Base-by-base conservation (phyloP, 2,329 filamentous ascomycete species). In the Neurospora crassa region DNA sequence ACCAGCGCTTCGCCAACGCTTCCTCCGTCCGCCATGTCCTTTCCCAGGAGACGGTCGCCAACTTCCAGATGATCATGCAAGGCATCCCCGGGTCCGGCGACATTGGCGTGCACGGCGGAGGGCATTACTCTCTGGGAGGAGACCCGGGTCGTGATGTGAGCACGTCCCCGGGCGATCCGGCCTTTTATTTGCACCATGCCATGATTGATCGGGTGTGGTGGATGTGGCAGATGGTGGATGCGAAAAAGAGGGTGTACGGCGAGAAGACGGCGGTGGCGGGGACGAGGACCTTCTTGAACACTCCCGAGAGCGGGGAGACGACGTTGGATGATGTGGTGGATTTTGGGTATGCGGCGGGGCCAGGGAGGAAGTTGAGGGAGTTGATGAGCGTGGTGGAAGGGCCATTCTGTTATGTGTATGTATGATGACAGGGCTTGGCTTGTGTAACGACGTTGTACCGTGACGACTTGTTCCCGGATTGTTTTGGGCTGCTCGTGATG, bases 151-250 rank as follows among this genome's bases (percentile, higher is more conserved):
- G 71, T 18, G 73, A 76, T 67, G 73, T 76, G 45, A 76, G 68
- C 53, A 69, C 69, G 43, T 76, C 74, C 5, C 72, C 73, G 45
- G 70, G 70, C 34, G 73, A 74, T 63, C 73, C 78, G 0, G 40
- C 78, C 14, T 79, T 79, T 68, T 79, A 75, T 75, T 10, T 79
- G 74, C 78, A 77, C 71, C 75, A 72, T 71, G 70, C 68, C 41
- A 69, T 71, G 71, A 72, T 74, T 37, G 73, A 74, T 67, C 69
- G 69, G 42, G 42, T 71, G 5, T 74, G 72, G 72, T 70, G 37
- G 40, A 40, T 73, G n/a, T 79, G 78, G 78, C 77, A 79, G 72
- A 37, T 34, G 20, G 47, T 73, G 40, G 67, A 70, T 68, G 69
- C 73, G 12, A 53, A 40, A 16, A 43, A 34, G 59, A 68, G 71